Base-by-base conservation (phyloP, 1,139 yeast species). In the Candida frijolesensis region DNA sequence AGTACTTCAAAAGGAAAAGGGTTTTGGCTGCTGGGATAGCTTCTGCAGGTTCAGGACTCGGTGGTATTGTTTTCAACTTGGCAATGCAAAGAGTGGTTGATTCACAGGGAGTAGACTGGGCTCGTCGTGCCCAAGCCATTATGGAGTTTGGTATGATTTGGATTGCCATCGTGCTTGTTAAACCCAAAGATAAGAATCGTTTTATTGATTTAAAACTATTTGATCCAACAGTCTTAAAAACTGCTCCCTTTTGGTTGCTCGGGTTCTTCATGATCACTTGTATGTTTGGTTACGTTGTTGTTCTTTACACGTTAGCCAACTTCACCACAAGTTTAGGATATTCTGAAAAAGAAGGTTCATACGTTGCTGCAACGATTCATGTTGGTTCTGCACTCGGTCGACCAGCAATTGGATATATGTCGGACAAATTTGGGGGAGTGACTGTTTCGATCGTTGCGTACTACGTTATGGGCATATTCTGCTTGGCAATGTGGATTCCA, bases 21-120 rank as follows among this genome's bases (percentile, higher is more conserved):
- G 82, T 84, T 0, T 63, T 83, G 27, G 89, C 87, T 1, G 65
- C 76, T 11, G 86, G 88, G 3, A 56, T 85, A 1, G 79, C 82
- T 0, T 76, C 85, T 0, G 77, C 84, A 1, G 89, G 89, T 0
- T 76, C 87, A 1, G 84, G 87, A 8, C 65, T 78, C 6, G 91
- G 89, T 1, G 90, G 90, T 2, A 75, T 85, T 51, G 66, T 69
- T 5, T 80, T 68, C 54, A 71, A 67, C 49, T 59, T 72, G 51
- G 74, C 66, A n/a, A 70, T 71, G 74, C 72, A 71, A 52, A 61
- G 59, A 42, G 61, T 72, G 9, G 66, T 68, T n/a, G 60, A 69
- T 43, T 51, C 48, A 1, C 59, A 57, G 15, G 55, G 60, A 22
- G 74, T 69, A 3, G 57, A 56, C 47, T 72, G 77, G 76, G 77